Percentiles rank a stretch among this genome's conserved stretches.
Evolutionary conservation across 352 stramenopile genomes (phyloP).

Genomic region (Phytopythium oedochilum): DNA sequence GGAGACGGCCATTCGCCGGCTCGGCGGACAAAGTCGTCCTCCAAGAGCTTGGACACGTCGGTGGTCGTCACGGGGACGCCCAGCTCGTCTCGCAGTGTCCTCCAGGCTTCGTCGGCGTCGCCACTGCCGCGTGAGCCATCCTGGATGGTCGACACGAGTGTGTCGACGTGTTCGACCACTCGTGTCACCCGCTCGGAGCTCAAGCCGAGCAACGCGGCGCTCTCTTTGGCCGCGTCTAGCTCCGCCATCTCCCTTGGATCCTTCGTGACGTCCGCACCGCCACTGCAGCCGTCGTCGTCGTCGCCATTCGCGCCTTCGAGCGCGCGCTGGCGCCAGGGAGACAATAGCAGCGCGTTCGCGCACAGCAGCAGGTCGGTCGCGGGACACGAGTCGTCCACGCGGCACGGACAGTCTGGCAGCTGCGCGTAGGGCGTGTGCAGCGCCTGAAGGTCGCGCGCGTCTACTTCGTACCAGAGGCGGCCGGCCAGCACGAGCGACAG

Average conservation of each 20-base stretch:
- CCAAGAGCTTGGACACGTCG: neutral
- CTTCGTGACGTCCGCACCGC: too few species aligned
- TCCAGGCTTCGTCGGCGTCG: neutral
- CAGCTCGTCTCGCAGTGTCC: conserved; percentile 9
- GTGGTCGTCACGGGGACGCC: conserved; percentile 10
- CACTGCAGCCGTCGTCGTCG: neutral
- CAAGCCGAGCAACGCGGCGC: conserved; percentile 15
- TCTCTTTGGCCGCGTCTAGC: conserved; percentile 8
- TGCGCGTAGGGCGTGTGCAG: conserved; percentile 33
- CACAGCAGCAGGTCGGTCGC: conserved; percentile 42
- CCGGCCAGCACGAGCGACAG: conserved; percentile 40
- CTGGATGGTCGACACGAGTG: conserved; percentile 1
- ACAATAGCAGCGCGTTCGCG: conserved; percentile 24
- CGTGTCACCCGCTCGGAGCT: neutral
- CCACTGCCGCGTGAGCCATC: neutral
- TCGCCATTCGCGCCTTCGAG: neutral
- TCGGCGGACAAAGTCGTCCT: neutral
- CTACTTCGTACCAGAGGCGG: conserved; percentile 53
- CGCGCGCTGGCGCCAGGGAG: conserved; percentile 4
- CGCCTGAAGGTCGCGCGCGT: conserved; percentile 21
- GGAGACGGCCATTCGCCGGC: conserved; percentile 2
- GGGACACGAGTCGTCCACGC: conserved; percentile 41
- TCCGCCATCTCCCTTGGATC: neutral
- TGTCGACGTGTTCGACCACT: conserved; percentile 8
- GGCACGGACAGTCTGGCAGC: conserved; percentile 35